Base-by-base conservation (phyloP, 208 protist genomes). In the Leishmania arabica region DNA sequence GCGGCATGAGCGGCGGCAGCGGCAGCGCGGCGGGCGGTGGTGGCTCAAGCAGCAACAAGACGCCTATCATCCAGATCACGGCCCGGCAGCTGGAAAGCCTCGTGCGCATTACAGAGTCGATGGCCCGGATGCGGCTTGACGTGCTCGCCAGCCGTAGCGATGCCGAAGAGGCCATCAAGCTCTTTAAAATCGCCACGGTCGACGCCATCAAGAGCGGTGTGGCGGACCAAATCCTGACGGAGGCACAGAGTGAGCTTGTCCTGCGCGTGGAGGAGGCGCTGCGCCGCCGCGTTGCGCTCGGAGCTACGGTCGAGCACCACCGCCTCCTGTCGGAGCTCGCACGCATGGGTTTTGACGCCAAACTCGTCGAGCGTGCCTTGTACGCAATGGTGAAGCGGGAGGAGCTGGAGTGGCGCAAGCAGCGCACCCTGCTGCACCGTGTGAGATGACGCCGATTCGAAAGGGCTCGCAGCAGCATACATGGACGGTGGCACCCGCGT, bases 21-120 rank as follows among this genome's bases (percentile, higher is more conserved):
- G 68, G 71, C 54, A 62, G 72, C n/a, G 51, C 51, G 19, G 51
- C 51, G 4, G 51, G 65, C 53, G 79, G 79, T 45, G 79, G 81
- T 40, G 78, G 85, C 56, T 79, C 76, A 13, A 77, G 78, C 71
- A 87, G 83, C 71, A 72, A 42, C n/a, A 84, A 88, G 62, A 84
- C 88, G 7, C 92, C 95, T 27, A 97, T 97, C 76, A 97, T 97
- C 79, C 98, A 99, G 75, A 99, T 99, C 77, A 99, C 99, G 8
- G 96, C 99, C 17, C 92, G 99, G 51, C 97, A 99, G 87, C 86
- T 99, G 62, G 97, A 99, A 83, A 97, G 96, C 64, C 79, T 99
- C 24, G 95, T 99, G 62, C 95, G 99, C 73, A 99, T 99, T 40
- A 98, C 98, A 0, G 99, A 99, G 88, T 95, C 98, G 13, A 79